phyloP scores from a whole-genome alignment of 148 eudicot species.

The Fagopyrum esculentum region DNA sequence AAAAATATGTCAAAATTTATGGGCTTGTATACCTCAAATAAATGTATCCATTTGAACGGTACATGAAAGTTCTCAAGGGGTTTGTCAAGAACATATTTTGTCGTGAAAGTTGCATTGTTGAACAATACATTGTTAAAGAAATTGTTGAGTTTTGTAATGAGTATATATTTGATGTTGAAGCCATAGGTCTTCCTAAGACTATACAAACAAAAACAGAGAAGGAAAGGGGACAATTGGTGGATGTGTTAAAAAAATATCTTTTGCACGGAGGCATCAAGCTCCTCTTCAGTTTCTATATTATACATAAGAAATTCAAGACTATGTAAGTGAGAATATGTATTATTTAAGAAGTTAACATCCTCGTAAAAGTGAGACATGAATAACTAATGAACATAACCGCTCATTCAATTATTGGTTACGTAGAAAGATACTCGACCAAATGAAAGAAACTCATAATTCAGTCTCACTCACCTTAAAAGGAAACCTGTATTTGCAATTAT shows the following conservation, averaged over 20 bases:
- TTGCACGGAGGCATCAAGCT: too few relatives aligned
- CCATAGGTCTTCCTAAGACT: slow-evolving; percentile 5
- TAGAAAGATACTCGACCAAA: background rate
- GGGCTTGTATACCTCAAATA: background rate
- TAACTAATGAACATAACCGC: background rate
- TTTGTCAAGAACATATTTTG: too few relatives aligned
- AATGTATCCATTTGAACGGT: background rate
- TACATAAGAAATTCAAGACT: too few relatives aligned
- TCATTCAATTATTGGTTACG: background rate
- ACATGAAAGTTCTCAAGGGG: too few relatives aligned
- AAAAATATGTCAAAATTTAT: background rate
- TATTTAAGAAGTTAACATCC: background rate
- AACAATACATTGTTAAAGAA: background rate
- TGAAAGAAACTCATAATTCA: background rate
- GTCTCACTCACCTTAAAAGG: background rate
- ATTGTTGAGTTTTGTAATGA: background rate
- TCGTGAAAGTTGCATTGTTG: too few relatives aligned
- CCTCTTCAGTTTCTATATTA: too few relatives aligned
- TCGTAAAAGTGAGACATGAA: background rate
- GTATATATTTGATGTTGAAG: background rate
- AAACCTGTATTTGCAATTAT: background rate
- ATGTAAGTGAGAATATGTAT: too few relatives aligned
- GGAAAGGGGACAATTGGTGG: too few relatives aligned
- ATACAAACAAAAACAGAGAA: too few relatives aligned
- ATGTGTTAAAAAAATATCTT: too few relatives aligned